A percentile compares a stretch with the other conserved stretches of the same genome.
Conservation (phyloP, 352 stramenopile genomes). For the Phytopythium vexans region DNA sequence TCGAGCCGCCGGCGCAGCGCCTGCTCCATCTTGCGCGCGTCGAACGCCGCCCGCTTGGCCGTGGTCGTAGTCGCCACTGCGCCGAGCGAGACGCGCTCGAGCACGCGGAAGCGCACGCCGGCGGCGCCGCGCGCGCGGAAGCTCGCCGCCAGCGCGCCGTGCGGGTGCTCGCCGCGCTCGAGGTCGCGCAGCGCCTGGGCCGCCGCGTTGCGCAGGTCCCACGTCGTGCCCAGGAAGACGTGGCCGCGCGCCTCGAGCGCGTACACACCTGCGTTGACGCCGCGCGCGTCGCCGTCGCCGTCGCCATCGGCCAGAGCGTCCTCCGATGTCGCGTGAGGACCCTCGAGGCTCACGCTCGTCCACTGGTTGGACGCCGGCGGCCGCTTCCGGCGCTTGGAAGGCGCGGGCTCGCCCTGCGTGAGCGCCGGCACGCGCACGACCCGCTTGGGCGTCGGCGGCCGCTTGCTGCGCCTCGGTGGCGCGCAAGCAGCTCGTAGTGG, state of each 20-base stretch:
- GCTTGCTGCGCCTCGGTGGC: not conserved
- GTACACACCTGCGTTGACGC: constrained; percentile 69
- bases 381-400: constrained; percentile 9
- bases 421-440: constrained; percentile 33
- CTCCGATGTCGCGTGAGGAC: not conserved
- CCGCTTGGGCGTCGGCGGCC: constrained; percentile 10
- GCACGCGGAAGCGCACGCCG: constrained; percentile 48
- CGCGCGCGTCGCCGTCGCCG: constrained; percentile 10
- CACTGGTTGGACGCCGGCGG: constrained; percentile 27
- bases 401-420: not conserved
- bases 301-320: constrained; percentile 5
- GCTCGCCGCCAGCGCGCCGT: constrained; percentile 36
- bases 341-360: constrained; percentile 4
- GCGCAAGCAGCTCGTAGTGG: not conserved
- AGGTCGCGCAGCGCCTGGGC: constrained; percentile 50
- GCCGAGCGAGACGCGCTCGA: constrained; percentile 36
- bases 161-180: constrained; percentile 30
- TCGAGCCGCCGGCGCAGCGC: constrained; percentile 30
- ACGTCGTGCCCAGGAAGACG: constrained; percentile 63
- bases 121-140: constrained; percentile 44
- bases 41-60: constrained; percentile 20
- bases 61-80: constrained; percentile 3
- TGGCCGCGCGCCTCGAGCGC: constrained; percentile 57
- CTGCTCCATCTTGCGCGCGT: constrained; percentile 55
- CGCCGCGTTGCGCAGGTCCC: constrained; percentile 59